Conservation (phyloP, 2,329 filamentous ascomycete species). For the Aschersonia sp. region DNA sequence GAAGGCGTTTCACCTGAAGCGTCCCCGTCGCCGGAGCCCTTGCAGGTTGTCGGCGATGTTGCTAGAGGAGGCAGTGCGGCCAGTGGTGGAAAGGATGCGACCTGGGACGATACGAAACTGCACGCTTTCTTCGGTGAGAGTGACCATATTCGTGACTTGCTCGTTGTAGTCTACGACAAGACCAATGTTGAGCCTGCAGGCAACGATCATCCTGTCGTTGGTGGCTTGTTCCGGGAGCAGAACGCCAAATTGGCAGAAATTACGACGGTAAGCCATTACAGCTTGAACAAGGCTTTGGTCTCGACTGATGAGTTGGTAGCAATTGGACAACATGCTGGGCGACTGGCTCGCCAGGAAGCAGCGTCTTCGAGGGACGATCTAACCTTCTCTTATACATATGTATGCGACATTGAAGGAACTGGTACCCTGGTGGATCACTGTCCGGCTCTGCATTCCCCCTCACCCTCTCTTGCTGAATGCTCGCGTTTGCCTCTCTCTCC, state of each 20-base stretch:
- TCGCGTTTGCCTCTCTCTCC: background rate
- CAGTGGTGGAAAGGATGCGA: constrained; percentile 24
- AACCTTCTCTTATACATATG: constrained; percentile 1
- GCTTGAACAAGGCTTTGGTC: no score
- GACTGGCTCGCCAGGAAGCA: constrained; percentile 65
- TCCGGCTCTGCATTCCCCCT: no score
- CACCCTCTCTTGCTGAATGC: no score
- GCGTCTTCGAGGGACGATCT: constrained; percentile 39
- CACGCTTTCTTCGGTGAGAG: constrained; percentile 84
- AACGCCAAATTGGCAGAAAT: constrained; percentile 77
- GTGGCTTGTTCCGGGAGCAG: constrained; percentile 71
- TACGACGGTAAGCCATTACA: constrained; percentile 43
- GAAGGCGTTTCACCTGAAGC: constrained; percentile 50
- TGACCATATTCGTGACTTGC: constrained; percentile 74
- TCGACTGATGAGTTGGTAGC: constrained; percentile 20
- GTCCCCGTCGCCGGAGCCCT: constrained; percentile 48
- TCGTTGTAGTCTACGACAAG: constrained; percentile 87
- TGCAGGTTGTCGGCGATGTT: constrained; percentile 28
- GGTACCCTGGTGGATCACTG: background rate
- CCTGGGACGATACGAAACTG: constrained; percentile 79
- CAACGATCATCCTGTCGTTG: constrained; percentile 73
- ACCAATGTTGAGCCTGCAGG: constrained; percentile 65
- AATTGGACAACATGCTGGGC: constrained; percentile 76
- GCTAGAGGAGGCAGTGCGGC: constrained; percentile 20
- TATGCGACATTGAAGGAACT: background rate